A percentile compares a stretch with the other conserved stretches of the same genome.
phyloP scores from a whole-genome alignment of 768 basidiomycete genomes.

The Tephrocybe sp. region DNA sequence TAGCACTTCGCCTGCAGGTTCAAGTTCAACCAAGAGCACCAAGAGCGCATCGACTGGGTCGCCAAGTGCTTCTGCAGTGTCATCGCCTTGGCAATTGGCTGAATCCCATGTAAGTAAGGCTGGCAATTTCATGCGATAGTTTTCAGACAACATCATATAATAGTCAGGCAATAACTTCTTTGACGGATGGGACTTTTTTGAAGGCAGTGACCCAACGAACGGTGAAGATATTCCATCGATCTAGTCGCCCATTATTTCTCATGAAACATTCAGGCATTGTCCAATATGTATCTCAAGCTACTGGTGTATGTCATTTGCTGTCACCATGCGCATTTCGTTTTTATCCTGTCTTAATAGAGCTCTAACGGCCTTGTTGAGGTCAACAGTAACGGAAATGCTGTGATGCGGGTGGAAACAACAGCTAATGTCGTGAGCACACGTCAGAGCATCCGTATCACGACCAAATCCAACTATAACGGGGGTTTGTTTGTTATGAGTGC shows the following conservation, averaged over 20 bases:
- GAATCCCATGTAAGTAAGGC: slow-evolving; percentile 51
- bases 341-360: slow-evolving; percentile 31
- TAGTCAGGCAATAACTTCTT: slow-evolving; percentile 76
- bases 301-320: slow-evolving; percentile 44
- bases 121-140: neutral
- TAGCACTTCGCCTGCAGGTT: slow-evolving; percentile 13
- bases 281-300: slow-evolving; percentile 58
- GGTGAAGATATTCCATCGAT: slow-evolving; percentile 33
- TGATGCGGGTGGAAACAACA: slow-evolving; percentile 91
- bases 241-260: neutral
- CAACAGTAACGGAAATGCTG: slow-evolving; percentile 68
- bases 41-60: slow-evolving; percentile 16
- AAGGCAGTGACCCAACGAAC: slow-evolving; percentile 69
- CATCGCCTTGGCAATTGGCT: slow-evolving; percentile 55
- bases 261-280: slow-evolving; percentile 37
- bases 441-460: slow-evolving; percentile 76
- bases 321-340: slow-evolving; percentile 1
- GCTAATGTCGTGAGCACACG: slow-evolving; percentile 64
- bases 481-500: slow-evolving; percentile 80
- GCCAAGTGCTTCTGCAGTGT: slow-evolving; percentile 20
- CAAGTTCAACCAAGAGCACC: slow-evolving; percentile 19
- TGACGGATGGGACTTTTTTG: slow-evolving; percentile 76
- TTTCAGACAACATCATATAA: neutral
- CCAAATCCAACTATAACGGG: slow-evolving; percentile 55
- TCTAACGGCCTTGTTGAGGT: slow-evolving; percentile 59